phyloP scores from a whole-genome alignment of 768 basidiomycete genomes.

The Boletus rubropictus region DNA sequence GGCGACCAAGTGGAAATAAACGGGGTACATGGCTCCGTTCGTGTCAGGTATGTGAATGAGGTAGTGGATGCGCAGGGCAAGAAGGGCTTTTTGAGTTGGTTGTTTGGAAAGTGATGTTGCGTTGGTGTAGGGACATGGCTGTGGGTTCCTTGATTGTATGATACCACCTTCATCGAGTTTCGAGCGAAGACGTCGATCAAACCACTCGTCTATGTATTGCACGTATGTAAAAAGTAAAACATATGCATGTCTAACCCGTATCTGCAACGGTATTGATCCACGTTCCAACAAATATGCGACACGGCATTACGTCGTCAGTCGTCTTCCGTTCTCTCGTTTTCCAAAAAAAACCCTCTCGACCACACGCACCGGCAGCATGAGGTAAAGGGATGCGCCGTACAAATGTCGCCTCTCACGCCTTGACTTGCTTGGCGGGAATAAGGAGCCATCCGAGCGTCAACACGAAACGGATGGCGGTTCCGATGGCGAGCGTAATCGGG shows the following conservation, averaged over 20 bases:
- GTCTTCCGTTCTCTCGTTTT: not conserved
- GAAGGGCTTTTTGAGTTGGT: conserved; percentile 15
- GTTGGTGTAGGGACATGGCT: not conserved
- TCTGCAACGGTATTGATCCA: conserved; percentile 1
- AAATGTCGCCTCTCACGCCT: not conserved
- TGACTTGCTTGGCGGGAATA: conserved; percentile 36
- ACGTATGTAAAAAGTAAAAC: not conserved
- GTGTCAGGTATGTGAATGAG: conserved; percentile 21
- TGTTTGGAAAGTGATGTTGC: conserved; percentile 14
- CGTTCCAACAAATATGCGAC: conserved; percentile 6
- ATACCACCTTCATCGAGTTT: too few relatives aligned
- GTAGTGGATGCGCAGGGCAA: not conserved
- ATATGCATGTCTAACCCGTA: not conserved
- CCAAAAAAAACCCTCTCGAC: not conserved
- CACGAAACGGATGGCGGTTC: conserved; percentile 54
- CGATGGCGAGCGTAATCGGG: conserved; percentile 61
- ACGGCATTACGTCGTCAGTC: conserved; percentile 12
- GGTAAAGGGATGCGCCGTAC: not conserved
- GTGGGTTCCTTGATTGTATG: too few relatives aligned
- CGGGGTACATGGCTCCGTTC: conserved; percentile 14
- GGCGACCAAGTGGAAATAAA: conserved; percentile 20
- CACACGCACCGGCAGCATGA: not conserved
- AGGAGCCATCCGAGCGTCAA: conserved; percentile 63
- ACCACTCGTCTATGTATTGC: not conserved
- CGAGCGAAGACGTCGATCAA: not conserved